Conservation (phyloP, 2,329 filamentous ascomycete species). For the Boeremia lycopersici region DNA sequence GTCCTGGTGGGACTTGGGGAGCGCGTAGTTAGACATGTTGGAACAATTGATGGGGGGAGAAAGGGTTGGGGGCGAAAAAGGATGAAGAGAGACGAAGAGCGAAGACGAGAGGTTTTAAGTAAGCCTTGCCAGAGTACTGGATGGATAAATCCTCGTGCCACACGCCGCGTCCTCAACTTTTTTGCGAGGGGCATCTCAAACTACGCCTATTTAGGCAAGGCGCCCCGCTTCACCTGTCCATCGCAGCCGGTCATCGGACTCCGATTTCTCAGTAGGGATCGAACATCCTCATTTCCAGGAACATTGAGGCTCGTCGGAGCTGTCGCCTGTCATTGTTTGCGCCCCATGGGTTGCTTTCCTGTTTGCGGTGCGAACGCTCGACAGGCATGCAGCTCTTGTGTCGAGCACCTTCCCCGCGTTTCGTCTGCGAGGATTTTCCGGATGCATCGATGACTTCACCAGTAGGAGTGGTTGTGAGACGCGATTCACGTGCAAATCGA, state of each 20-base stretch:
- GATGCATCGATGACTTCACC: conserved; percentile 15
- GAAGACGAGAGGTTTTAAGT: conserved; percentile 21
- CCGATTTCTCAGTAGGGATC: conserved; percentile 11
- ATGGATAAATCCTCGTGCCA: conserved; percentile 19
- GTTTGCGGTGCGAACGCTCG: conserved; percentile 3
- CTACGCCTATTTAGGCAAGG: conserved; percentile 29
- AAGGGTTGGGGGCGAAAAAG: neutral
- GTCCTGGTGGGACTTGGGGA: conserved; percentile 69
- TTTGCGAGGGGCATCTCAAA: conserved; percentile 27
- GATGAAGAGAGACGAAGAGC: conserved; percentile 6
- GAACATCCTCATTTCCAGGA: neutral
- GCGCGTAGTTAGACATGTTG: conserved; percentile 61
- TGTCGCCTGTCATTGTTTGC: neutral
- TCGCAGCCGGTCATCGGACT: conserved; percentile 35
- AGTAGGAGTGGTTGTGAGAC: neutral
- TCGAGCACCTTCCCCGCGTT: conserved; percentile 9
- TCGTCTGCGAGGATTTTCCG: conserved; percentile 14
- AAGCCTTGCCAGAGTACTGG: conserved; percentile 13
- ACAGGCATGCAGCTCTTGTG: conserved; percentile 8
- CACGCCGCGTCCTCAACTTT: conserved; percentile 30
- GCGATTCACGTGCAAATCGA: neutral
- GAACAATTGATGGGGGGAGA: conserved; percentile 15
- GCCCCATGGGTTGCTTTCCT: conserved; percentile 5
- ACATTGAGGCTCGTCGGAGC: neutral
- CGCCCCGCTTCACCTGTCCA: conserved; percentile 17